Base-by-base conservation (phyloP, 179 eudicot species). In the Beta macrorhiza region DNA sequence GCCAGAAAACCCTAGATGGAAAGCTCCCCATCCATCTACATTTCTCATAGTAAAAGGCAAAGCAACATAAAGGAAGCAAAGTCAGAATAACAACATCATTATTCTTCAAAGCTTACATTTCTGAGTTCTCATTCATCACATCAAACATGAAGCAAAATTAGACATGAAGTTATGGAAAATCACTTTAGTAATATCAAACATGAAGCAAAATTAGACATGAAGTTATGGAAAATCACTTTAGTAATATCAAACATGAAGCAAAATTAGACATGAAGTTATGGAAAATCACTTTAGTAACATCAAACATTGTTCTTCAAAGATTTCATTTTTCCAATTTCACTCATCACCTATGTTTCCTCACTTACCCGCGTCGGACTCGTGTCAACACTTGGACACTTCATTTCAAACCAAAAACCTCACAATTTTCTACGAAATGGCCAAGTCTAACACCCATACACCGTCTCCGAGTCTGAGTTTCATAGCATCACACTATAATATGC, bases 21-120 rank as follows among this genome's bases (percentile, higher is more conserved):
- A 92, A 81, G 89, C 81, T 70, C 93, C 92, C 98, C 99, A 95
- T 73, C 98, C 99, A 90, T 88, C 97, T 93, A 78, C 47, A 83
- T 52, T 56, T 74, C 19, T 10, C 45, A 71, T 47, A 69, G 59
- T 57, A 64, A 80, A 52, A 29, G 37, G 2, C 65, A 78, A 77
- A n/a, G 67, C 76, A 78, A 12, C 76, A 77, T 49, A 22, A 25
- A 47, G 20, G 20, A 81, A 65, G 17, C 57, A 76, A 49, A 51
- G 19, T 56, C 51, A 70, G 59, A 84, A 57, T 58, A 13, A 75
- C 67, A 75, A 57, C 67, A 42, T 10, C 56, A 72, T 0, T 49
- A 47, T 51, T 10, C 32, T 47, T 5, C 51, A 37, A 57, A 75
- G 52, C 2, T 16, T 7, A 32, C 44, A 57, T 75, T 16, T 57